Base-by-base conservation (phyloP, 352 stramenopile genomes). In the Pythium chondricola region DNA sequence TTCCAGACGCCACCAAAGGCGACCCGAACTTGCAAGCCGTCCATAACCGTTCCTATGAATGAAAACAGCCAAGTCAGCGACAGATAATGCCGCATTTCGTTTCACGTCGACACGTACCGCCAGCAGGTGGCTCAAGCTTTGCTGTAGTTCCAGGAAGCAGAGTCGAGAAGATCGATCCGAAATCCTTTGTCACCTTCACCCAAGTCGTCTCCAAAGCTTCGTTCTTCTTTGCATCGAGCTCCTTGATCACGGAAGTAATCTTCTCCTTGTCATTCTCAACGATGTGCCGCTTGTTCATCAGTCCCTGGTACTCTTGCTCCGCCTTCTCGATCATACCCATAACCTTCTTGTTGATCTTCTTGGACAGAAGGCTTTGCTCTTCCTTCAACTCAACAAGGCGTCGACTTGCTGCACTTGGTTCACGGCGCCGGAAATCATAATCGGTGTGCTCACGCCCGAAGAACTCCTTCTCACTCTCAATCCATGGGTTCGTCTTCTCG, bases 311-410 rank as follows among this genome's bases (percentile, higher is more conserved):
- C 63, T 99, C 96, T 40, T 95, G 83, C 69, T 99, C 96, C 0
- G 97, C 96, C 74, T 98, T 99, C 46, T 99, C 97, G 63, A 99
- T 99, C 95, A 99, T 99, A 27, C 93, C 96, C 95, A 99, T 98
- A 5, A 99, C 96, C 59, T 99, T 99, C 67, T 99, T 99, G 76
- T 99, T 99, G 53, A 99, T 98, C 60, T 99, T 99, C 63, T 98
- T 98, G 0, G 75, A 94, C 37, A 99, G 63, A 33, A 75, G 75
- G 21, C 85, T 88, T 63, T 99, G 96, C 33, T 94, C 93, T 56
- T 85, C 75, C 66, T 98, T 93, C 2, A 99, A 59, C 25, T 88
- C 74, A 37, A 96, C 59, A 2, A 99, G 65, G 33, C 95, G 74
- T 13, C 77, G 71, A 54, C 86, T 90, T 14, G 93, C 92, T 24